Conservation (phyloP, 306 rosid species). For the Biancaea sappan region DNA sequence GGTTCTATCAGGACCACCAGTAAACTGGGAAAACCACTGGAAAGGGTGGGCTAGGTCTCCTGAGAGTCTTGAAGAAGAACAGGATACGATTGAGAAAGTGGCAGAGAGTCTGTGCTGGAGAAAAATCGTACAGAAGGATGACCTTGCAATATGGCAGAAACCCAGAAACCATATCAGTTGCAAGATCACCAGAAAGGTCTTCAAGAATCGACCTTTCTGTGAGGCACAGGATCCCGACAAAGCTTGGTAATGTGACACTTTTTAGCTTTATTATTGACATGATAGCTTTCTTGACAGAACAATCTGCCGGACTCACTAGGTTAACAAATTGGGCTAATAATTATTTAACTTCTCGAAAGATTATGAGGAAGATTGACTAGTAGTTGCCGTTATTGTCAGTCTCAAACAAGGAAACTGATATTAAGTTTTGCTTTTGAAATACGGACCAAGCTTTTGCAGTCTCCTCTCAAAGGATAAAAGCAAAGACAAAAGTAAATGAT, state of each 20-base stretch:
- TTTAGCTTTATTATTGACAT: background rate
- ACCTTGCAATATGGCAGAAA: constrained; percentile 92
- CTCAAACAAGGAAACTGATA: too few species aligned
- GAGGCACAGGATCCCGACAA: constrained; percentile 65
- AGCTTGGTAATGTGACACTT: constrained; percentile 66
- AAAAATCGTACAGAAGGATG: constrained; percentile 66
- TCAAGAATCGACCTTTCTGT: constrained; percentile 76
- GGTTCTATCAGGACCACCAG: constrained; percentile 95
- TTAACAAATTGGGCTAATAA: constrained; percentile 1
- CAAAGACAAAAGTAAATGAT: constrained; percentile 26
- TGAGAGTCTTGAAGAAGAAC: constrained; percentile 73
- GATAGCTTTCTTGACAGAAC: background rate
- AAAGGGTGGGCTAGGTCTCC: constrained; percentile 80
- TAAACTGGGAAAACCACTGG: constrained; percentile 87
- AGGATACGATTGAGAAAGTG: constrained; percentile 64
- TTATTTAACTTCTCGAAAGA: background rate
- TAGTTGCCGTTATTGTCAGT: constrained; percentile 10
- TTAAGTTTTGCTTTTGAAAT: background rate
- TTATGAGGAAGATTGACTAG: constrained; percentile 23
- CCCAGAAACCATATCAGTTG: constrained; percentile 84
- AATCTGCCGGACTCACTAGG: background rate
- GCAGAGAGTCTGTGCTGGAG: constrained; percentile 94
- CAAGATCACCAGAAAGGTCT: constrained; percentile 57
- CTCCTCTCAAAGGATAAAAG: constrained; percentile 16
- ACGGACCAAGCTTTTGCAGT: constrained; percentile 20